phyloP scores from a whole-genome alignment of 108 stramenopile species.

The Bacterosira constricta region DNA sequence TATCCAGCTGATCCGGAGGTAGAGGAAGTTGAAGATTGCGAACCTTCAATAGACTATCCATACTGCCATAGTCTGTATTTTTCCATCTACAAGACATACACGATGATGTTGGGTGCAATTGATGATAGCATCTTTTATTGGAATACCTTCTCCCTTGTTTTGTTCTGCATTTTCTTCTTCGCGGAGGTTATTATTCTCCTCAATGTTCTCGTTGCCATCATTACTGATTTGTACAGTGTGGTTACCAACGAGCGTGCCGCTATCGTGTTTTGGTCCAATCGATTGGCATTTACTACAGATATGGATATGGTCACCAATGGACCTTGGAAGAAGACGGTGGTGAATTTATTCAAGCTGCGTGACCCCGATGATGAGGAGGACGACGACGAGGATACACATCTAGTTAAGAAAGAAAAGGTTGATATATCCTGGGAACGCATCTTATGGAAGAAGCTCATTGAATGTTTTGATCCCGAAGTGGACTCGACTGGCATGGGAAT shows the following conservation, averaged over 20 bases:
- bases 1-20: background rate
- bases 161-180: constrained; percentile 71
- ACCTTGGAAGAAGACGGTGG: constrained; percentile 33
- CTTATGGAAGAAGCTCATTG: constrained; percentile 64
- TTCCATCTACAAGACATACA: constrained; percentile 78
- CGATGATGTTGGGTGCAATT: constrained; percentile 76
- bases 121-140: constrained; percentile 56
- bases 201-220: constrained; percentile 86
- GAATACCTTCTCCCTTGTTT: constrained; percentile 53
- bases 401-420: constrained; percentile 1
- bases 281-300: constrained; percentile 83
- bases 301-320: constrained; percentile 55
- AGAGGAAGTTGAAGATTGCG: constrained; percentile 26
- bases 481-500: constrained; percentile 61
- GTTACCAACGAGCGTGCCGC: constrained; percentile 86
- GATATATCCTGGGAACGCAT: constrained; percentile 40
- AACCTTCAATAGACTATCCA: constrained; percentile 22
- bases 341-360: constrained; percentile 24
- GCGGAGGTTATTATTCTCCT: constrained; percentile 76
- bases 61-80: constrained; percentile 35
- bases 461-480: constrained; percentile 65
- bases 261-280: constrained; percentile 87
- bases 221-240: constrained; percentile 82
- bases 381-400: constrained; percentile 3
- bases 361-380: constrained; percentile 23